phyloP scores from a whole-genome alignment of 129 eudicot genomes.

The Flaveria sonorensis region DNA sequence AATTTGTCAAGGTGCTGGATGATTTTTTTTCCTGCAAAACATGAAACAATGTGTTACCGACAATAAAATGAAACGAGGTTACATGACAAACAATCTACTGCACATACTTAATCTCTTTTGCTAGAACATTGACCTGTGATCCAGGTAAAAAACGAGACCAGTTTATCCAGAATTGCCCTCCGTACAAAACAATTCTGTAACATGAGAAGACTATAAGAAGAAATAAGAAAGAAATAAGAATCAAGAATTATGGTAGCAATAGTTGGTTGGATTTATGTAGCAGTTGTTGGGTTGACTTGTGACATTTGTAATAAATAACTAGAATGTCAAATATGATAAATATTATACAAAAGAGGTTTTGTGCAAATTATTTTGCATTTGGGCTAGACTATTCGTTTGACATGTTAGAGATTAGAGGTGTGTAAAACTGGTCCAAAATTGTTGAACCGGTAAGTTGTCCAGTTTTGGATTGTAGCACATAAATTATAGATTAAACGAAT shows the following conservation, averaged over 20 bases:
- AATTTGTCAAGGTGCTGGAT: background rate
- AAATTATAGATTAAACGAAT: background rate
- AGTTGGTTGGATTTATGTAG: background rate
- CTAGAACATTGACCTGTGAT: constrained; percentile 21
- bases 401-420: background rate
- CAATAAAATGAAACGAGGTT: background rate
- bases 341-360: constrained; percentile 3
- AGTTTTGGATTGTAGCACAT: background rate
- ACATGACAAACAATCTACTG: background rate
- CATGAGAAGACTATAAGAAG: constrained; percentile 35
- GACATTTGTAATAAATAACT: background rate
- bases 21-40: background rate
- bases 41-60: constrained; percentile 7
- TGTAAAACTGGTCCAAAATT: background rate
- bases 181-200: constrained; percentile 41
- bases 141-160: constrained; percentile 18
- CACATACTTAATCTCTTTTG: constrained; percentile 33
- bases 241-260: background rate
- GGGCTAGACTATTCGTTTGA: background rate
- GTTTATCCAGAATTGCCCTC: constrained; percentile 42
- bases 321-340: background rate
- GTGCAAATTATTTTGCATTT: background rate
- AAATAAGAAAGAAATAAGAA: constrained; percentile 33
- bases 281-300: background rate
- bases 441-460: background rate